Conservation (phyloP, 1,139 yeast species). For the Hemisphaericaspora xylofermentans region DNA sequence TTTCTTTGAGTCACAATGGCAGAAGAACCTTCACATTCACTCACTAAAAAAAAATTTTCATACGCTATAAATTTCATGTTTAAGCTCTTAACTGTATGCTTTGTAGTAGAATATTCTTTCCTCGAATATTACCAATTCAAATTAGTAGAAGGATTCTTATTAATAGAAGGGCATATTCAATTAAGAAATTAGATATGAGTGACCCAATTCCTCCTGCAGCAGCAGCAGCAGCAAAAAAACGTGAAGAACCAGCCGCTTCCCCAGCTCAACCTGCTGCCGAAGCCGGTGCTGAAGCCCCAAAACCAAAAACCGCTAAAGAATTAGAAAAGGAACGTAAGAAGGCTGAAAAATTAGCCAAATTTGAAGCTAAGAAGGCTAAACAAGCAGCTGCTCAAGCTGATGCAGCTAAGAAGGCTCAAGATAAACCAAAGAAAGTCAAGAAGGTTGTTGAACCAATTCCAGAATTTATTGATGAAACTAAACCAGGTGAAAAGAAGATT, state of each 20-base stretch:
- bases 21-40: neutral
- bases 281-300: slow-evolving; percentile 17
- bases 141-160: slow-evolving; percentile 6
- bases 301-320: slow-evolving; percentile 66
- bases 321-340: slow-evolving; percentile 92
- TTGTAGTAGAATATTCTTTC: slow-evolving; percentile 19
- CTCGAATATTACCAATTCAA: slow-evolving; percentile 4
- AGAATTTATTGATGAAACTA: slow-evolving; percentile 78
- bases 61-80: neutral
- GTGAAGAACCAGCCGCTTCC: slow-evolving; percentile 13
- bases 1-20: too few species aligned
- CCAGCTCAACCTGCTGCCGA: slow-evolving; percentile 19
- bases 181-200: slow-evolving; percentile 4
- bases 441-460: slow-evolving; percentile 71
- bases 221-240: slow-evolving; percentile 14
- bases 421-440: slow-evolving; percentile 73
- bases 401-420: slow-evolving; percentile 35
- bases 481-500: slow-evolving; percentile 86
- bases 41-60: neutral
- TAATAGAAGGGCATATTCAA: slow-evolving; percentile 10
- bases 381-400: slow-evolving; percentile 46
- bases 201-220: slow-evolving; percentile 12
- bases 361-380: slow-evolving; percentile 88
- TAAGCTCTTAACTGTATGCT: slow-evolving; percentile 18
- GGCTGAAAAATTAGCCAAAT: slow-evolving; percentile 95